Evolutionary conservation across 352 stramenopile species (phyloP).

Genomic region (Salisapilia sapeloensis): DNA sequence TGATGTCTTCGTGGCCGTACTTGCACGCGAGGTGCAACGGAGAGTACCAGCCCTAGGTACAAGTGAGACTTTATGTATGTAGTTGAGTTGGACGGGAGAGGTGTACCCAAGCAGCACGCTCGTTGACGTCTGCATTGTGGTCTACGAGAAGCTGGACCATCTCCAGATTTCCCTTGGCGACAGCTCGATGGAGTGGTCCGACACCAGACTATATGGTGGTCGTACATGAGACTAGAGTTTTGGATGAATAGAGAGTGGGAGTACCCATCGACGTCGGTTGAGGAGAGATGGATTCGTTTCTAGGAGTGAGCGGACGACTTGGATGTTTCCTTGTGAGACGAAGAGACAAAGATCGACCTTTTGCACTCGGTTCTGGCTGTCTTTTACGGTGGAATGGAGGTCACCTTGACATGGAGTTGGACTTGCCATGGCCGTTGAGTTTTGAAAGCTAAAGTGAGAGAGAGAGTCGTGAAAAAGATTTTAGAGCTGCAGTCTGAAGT

Average conservation of each 20-base stretch:
- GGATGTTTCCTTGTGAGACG: conserved; percentile 18
- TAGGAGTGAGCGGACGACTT: conserved; percentile 13
- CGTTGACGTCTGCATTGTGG: conserved; percentile 27
- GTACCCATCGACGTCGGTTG: conserved; percentile 39
- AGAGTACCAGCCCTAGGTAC: conserved; percentile 49
- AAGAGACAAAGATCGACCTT: conserved; percentile 31
- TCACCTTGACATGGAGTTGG: no score
- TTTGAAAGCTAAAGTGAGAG: no score
- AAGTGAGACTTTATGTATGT: neutral
- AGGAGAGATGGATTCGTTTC: conserved; percentile 14
- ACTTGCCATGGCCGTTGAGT: no score
- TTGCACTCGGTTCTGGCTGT: no score
- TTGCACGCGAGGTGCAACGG: conserved; percentile 66
- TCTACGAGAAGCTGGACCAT: conserved; percentile 29
- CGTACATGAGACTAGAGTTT: conserved; percentile 1
- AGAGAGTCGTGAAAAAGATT: no score
- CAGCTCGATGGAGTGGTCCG: conserved; percentile 42
- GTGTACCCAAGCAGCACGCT: conserved; percentile 37
- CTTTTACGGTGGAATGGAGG: no score
- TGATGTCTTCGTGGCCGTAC: conserved; percentile 30
- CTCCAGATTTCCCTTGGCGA: conserved; percentile 15
- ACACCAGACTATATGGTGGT: conserved; percentile 25
- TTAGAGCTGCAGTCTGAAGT: no score
- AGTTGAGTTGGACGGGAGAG: neutral
- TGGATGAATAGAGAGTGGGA: neutral